Evolutionary conservation across 1,139 yeast genomes (phyloP).

Genomic region (Debaryomyces subglobosus): DNA sequence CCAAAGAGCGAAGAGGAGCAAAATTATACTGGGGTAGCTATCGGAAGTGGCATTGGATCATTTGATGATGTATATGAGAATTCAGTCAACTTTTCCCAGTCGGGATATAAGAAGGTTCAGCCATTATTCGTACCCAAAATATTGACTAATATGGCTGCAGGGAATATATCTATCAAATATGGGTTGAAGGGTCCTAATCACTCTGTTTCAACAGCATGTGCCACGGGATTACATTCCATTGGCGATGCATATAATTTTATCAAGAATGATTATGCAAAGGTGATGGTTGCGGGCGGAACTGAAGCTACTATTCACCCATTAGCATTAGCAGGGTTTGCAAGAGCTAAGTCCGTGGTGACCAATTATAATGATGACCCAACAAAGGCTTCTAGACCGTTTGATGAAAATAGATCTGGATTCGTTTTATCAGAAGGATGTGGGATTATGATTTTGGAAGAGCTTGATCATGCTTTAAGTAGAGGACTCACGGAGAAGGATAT

Average conservation of each 20-base stretch:
- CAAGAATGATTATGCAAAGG: slow-evolving; percentile 76
- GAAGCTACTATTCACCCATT: slow-evolving; percentile 89
- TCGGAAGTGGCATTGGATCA: slow-evolving; percentile 95
- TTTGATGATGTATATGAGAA: slow-evolving; percentile 73
- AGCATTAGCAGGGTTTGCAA: slow-evolving; percentile 86
- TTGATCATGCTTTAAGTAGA: slow-evolving; percentile 73
- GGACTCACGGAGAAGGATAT: slow-evolving; percentile 57
- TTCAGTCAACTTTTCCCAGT: slow-evolving; percentile 47
- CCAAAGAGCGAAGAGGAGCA: slow-evolving; percentile 37
- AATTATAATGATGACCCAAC: slow-evolving; percentile 62
- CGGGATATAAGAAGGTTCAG: slow-evolving; percentile 73
- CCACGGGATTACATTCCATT: slow-evolving; percentile 91
- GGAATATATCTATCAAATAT: slow-evolving; percentile 79
- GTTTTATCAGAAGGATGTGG: slow-evolving; percentile 96
- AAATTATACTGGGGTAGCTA: slow-evolving; percentile 64
- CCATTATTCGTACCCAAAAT: slow-evolving; percentile 87
- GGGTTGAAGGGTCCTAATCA: slow-evolving; percentile 86
- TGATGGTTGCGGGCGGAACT: slow-evolving; percentile 90
- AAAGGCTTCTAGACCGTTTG: slow-evolving; percentile 87
- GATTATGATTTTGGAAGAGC: slow-evolving; percentile 69
- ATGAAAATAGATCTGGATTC: slow-evolving; percentile 75
- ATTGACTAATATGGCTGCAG: slow-evolving; percentile 92
- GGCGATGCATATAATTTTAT: slow-evolving; percentile 92
- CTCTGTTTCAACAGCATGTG: slow-evolving; percentile 92
- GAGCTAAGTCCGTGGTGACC: slow-evolving; percentile 82